A percentile compares a stretch with the other conserved stretches of the same genome.
These are phyloP conservation scores for Tetrahymena borealis DNA, from an alignment of 73 alveolate genomes.

Conservation along the genomic window DNA sequence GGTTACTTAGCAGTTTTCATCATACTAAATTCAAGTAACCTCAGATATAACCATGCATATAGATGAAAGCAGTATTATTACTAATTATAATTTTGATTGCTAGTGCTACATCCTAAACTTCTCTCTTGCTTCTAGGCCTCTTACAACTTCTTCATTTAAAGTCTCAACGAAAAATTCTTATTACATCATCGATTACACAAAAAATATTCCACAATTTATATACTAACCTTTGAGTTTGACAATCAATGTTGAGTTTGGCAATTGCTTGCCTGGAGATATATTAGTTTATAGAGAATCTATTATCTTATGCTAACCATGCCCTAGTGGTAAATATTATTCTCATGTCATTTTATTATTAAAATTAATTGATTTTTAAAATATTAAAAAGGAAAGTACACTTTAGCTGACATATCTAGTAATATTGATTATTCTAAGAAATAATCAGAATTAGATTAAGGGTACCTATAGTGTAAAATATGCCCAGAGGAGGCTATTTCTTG, in stretches of 20 bases:
- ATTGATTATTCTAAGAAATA: neutral
- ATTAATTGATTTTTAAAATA: neutral
- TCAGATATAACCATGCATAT: neutral
- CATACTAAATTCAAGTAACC: neutral
- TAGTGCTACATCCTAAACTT: neutral
- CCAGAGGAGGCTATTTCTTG: neutral
- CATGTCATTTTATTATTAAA: too few species aligned
- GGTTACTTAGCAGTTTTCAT: neutral
- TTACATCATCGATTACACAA: neutral
- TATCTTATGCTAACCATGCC: neutral
- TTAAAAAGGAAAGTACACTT: neutral
- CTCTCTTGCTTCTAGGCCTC: neutral
- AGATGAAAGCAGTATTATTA: neutral
- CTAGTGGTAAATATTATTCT: neutral
- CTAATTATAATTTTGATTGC: neutral
- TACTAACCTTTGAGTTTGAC: neutral
- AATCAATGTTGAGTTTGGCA: neutral
- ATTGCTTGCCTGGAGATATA: neutral
- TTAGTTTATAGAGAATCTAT: neutral
- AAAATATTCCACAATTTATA: neutral
- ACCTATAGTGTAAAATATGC: neutral
- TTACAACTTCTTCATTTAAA: neutral
- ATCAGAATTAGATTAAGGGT: neutral
- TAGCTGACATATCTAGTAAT: neutral
- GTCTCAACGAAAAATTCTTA: neutral